Evolutionary conservation across 441 rosid genomes (phyloP), one percentile per base, ranked within the genome.

Genomic region (Erysimum pusillum): DNA sequence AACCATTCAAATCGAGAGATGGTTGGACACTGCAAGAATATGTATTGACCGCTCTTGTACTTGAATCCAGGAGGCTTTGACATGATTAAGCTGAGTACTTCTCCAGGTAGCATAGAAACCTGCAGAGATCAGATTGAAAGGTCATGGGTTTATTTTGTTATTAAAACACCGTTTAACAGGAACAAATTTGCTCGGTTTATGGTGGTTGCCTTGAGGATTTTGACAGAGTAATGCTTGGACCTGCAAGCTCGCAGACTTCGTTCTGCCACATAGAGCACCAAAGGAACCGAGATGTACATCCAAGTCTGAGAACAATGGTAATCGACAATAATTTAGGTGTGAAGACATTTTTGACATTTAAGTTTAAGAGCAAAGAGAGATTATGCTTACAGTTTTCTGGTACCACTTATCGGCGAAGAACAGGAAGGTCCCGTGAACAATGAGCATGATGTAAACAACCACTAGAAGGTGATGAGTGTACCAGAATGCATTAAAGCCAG

Each of bases 401-500:
- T 84, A 85, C 97, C 97, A 93, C 71, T 82, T 56, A 71, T 84
- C 86, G 14, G 76, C 81, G 38, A 96, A 83, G 90, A 49, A 87
- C 82, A 93, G 62, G 87, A 91, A 90, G 74, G 80, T 85, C 51
- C 98, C 98, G 20, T 96, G 99, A 61, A 88, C 85, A 14, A 89
- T 82, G 57, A 96, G 93, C 87, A 93, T 73, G 65, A 90, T 72
- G 68, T 96, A 96, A 83, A 96, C 97, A 28, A 93, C 20, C 15
- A 82, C 89, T 1, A 90, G 83, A 65, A 96, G 92, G 75, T 96
- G 99, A 78, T 96, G 98, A 67, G 98, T 87, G 75, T 96, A 96
- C 99, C 99, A 96, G 81, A 96, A 96, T 6, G 99, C 96, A 59
- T 96, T 96, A 83, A 91, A 96, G 31, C 99, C 99, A 20, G 97